These are phyloP conservation scores for Termitomyces titanicus DNA, from an alignment of 768 basidiomycete species.

Conservation along the genomic window DNA sequence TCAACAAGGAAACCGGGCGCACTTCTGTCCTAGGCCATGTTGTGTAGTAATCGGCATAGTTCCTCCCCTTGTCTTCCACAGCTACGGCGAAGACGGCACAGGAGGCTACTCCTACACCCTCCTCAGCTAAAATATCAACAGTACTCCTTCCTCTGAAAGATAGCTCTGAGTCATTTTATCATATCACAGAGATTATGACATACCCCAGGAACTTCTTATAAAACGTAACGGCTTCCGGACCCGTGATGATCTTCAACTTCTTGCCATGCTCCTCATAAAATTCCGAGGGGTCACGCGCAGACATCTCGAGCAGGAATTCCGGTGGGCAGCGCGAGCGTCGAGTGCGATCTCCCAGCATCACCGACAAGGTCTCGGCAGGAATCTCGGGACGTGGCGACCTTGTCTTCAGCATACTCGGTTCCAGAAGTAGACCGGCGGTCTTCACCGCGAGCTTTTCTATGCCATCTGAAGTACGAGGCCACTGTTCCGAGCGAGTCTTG, in stretches of 20 bases:
- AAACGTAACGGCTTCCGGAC: slow-evolving; percentile 36
- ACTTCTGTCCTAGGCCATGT: slow-evolving; percentile 43
- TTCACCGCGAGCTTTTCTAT: slow-evolving; percentile 15
- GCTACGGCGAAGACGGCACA: slow-evolving; percentile 46
- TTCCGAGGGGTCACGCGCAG: slow-evolving; percentile 26
- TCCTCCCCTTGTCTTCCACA: slow-evolving; percentile 32
- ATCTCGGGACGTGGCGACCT: slow-evolving; percentile 13
- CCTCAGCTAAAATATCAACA: slow-evolving; percentile 14
- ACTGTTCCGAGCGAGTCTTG: not conserved
- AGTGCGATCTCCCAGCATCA: slow-evolving; percentile 32
- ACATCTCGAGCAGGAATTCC: slow-evolving; percentile 41
- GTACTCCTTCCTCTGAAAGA: slow-evolving; percentile 8
- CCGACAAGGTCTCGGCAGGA: slow-evolving; percentile 26
- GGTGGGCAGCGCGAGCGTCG: slow-evolving; percentile 41
- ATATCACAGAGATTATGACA: slow-evolving; percentile 14
- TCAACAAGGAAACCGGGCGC: slow-evolving; percentile 7
- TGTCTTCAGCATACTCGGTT: slow-evolving; percentile 6
- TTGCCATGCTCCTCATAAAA: slow-evolving; percentile 28
- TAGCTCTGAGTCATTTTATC: not conserved
- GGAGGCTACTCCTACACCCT: slow-evolving; percentile 11
- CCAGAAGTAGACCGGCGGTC: slow-evolving; percentile 8
- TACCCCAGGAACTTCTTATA: slow-evolving; percentile 41
- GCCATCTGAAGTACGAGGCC: slow-evolving; percentile 1
- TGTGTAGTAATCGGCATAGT: slow-evolving; percentile 48
- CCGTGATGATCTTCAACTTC: slow-evolving; percentile 38